phyloP scores from a whole-genome alignment of 495 filamentous ascomycete genomes.

The Cryomyces minteri region DNA sequence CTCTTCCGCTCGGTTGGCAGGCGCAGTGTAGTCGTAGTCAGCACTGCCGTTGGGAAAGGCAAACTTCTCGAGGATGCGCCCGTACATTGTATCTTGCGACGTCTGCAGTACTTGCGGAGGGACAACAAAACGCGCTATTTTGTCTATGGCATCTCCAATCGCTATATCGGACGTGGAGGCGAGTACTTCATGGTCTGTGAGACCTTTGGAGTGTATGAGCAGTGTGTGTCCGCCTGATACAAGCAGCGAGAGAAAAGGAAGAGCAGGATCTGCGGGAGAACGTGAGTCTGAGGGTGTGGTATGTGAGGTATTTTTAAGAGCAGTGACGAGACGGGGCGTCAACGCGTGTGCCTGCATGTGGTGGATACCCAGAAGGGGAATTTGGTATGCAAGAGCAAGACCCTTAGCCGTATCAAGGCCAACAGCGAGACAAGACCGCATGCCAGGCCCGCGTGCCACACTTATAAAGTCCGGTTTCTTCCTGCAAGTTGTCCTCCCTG shows the following conservation, averaged over 20 bases:
- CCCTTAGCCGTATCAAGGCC: slow-evolving; percentile 81
- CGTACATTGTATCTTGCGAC: slow-evolving; percentile 50
- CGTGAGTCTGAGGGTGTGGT: neutral
- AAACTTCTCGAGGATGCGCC: slow-evolving; percentile 53
- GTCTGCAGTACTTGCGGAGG: slow-evolving; percentile 29
- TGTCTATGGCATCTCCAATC: slow-evolving; percentile 73
- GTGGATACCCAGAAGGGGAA: slow-evolving; percentile 70
- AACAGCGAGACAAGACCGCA: slow-evolving; percentile 51
- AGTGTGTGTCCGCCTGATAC: slow-evolving; percentile 87
- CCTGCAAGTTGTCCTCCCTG: neutral
- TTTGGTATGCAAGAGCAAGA: slow-evolving; percentile 61
- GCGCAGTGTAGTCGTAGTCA: slow-evolving; percentile 32
- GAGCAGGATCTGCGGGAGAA: slow-evolving; percentile 20
- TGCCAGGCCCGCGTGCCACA: slow-evolving; percentile 80
- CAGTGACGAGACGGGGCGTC: slow-evolving; percentile 63
- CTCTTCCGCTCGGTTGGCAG: slow-evolving; percentile 33
- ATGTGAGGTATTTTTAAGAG: slow-evolving; percentile 21
- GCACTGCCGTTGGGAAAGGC: slow-evolving; percentile 39
- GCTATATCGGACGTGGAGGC: slow-evolving; percentile 57
- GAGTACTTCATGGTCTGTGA: slow-evolving; percentile 52
- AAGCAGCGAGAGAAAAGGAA: slow-evolving; percentile 81
- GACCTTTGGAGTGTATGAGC: slow-evolving; percentile 47
- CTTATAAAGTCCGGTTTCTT: slow-evolving; percentile 59
- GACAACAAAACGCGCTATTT: slow-evolving; percentile 56
- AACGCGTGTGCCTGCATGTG: slow-evolving; percentile 96